These are phyloP conservation scores for Moelleriella libera DNA, from an alignment of 2,329 filamentous ascomycete genomes.

Conservation along the genomic window DNA sequence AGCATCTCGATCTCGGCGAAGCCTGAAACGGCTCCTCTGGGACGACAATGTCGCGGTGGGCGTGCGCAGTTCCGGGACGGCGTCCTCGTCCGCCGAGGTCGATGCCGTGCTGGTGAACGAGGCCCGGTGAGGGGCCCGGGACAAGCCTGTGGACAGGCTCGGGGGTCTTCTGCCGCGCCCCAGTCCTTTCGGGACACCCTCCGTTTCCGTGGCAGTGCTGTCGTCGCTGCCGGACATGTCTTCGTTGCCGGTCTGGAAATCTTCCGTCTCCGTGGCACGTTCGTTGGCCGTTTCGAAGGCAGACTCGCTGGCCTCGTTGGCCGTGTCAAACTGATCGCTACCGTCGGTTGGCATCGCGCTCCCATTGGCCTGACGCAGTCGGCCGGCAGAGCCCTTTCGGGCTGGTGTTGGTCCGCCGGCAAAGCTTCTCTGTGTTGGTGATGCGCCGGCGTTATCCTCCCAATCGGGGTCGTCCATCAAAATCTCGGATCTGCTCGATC, in stretches of 20 bases:
- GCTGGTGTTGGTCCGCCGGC: no score
- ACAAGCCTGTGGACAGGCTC: slow-evolving; percentile 20
- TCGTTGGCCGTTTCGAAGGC: slow-evolving; percentile 62
- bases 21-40: slow-evolving; percentile 58
- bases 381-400: slow-evolving; percentile 6
- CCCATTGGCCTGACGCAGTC: slow-evolving; percentile 6
- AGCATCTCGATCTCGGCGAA: slow-evolving; percentile 41
- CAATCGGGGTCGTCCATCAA: slow-evolving; percentile 71
- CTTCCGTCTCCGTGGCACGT: slow-evolving; percentile 74
- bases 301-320: slow-evolving; percentile 59
- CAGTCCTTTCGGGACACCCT: slow-evolving; percentile 37
- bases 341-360: slow-evolving; percentile 26
- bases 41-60: slow-evolving; percentile 45
- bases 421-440: slow-evolving; percentile 2
- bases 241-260: slow-evolving; percentile 88
- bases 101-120: slow-evolving; percentile 84
- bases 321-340: slow-evolving; percentile 65
- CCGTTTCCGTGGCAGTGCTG: slow-evolving; percentile 84
- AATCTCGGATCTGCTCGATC: slow-evolving; percentile 65
- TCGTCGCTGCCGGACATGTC: slow-evolving; percentile 63
- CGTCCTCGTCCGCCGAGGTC: slow-evolving; percentile 65
- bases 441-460: slow-evolving; percentile 57
- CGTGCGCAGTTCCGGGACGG: slow-evolving; percentile 41
- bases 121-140: slow-evolving; percentile 36
- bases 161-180: slow-evolving; percentile 27